Conservation (phyloP, 2,329 filamentous ascomycete species). For the Fusarium tricinctum region DNA sequence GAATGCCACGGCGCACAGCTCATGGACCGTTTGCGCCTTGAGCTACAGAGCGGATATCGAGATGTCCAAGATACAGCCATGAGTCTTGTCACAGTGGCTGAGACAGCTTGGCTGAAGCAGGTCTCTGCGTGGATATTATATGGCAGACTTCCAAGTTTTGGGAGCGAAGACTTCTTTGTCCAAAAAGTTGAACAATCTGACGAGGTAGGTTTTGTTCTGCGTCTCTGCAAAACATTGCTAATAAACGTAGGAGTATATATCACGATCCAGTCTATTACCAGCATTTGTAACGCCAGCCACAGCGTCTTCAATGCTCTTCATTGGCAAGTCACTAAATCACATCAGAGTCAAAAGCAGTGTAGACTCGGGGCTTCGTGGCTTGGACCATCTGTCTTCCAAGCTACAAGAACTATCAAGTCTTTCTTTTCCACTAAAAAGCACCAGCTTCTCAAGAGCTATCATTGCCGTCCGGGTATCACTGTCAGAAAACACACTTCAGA, state of each 20-base stretch:
- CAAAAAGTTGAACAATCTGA: conserved; percentile 62
- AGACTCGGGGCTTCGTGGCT: conserved; percentile 62
- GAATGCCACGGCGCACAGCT: conserved; percentile 77
- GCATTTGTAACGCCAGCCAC: conserved; percentile 82
- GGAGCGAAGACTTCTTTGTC: conserved; percentile 89
- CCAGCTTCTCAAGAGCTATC: conserved; percentile 78
- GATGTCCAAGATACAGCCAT: conserved; percentile 85
- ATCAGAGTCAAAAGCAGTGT: conserved; percentile 71
- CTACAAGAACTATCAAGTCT: conserved; percentile 77
- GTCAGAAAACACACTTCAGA: conserved; percentile 86
- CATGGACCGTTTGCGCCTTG: conserved; percentile 81
- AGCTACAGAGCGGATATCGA: conserved; percentile 88
- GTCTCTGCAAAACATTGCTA: neutral
- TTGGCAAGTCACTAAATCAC: conserved; percentile 90
- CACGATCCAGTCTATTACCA: conserved; percentile 75
- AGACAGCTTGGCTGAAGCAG: conserved; percentile 92
- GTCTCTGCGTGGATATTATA: conserved; percentile 92
- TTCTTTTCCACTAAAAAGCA: conserved; percentile 79
- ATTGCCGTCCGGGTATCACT: conserved; percentile 83
- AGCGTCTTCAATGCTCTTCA: conserved; percentile 87
- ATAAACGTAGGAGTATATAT: conserved; percentile 66
- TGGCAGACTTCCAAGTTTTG: conserved; percentile 83
- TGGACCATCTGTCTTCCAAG: conserved; percentile 76
- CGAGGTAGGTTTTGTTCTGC: conserved; percentile 54
- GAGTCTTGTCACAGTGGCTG: conserved; percentile 81